Evolutionary conservation across 2,329 filamentous ascomycete genomes (phyloP).

Genomic region (Alternaria sp.): DNA sequence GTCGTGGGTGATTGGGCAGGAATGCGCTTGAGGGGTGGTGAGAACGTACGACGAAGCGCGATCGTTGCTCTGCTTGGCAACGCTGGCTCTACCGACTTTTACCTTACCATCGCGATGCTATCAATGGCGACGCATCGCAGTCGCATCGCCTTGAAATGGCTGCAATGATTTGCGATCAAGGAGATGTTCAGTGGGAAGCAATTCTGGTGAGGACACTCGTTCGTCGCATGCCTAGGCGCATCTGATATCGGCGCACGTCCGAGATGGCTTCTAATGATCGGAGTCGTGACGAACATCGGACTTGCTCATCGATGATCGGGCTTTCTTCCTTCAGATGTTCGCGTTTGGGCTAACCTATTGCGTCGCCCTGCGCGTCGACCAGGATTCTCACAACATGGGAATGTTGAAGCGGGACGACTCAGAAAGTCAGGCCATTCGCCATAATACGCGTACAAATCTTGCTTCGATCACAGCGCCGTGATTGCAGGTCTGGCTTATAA

Average conservation of each 20-base stretch:
- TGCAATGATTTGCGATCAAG: not conserved
- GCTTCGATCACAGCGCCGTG: not conserved
- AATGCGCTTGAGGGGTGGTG: not conserved
- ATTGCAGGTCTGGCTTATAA: not conserved
- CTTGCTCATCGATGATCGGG: not conserved
- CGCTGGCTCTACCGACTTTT: not conserved
- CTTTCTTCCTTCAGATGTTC: not conserved
- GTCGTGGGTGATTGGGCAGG: not conserved
- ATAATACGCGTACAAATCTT: not conserved
- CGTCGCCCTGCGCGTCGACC: not conserved
- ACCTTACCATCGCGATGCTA: not conserved
- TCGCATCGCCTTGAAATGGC: not conserved
- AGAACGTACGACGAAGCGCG: not conserved
- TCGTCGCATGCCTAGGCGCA: not conserved
- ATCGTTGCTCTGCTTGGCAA: conserved; percentile 7
- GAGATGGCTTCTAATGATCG: not conserved
- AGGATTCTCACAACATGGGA: not conserved
- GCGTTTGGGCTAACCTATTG: not conserved
- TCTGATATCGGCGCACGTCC: not conserved
- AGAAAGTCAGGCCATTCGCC: not conserved
- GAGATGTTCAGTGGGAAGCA: not conserved
- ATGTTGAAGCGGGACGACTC: not conserved
- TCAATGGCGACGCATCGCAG: not conserved
- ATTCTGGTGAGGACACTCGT: not conserved
- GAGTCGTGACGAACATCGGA: not conserved